A percentile compares a stretch with the other conserved stretches of the same genome.
Conservation (phyloP, 805 yeast species). For the Hemisphaericaspora nanyangensis region DNA sequence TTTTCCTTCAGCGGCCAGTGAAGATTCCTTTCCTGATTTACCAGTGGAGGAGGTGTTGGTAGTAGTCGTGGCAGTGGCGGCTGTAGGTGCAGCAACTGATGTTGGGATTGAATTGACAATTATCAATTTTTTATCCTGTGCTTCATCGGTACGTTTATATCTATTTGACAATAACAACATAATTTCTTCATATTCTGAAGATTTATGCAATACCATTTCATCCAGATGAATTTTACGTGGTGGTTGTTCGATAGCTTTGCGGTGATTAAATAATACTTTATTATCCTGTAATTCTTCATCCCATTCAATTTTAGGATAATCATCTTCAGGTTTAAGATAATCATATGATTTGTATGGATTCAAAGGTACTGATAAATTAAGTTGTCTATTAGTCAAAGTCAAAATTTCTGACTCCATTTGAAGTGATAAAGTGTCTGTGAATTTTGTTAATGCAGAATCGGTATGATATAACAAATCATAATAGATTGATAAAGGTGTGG, state of each 20-base stretch:
- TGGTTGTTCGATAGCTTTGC: conserved; percentile 27
- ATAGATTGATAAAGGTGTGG: conserved; percentile 76
- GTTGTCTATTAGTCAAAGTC: conserved; percentile 70
- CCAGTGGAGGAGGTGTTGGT: conserved; percentile 14
- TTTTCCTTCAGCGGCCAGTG: conserved; percentile 28
- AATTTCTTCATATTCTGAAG: conserved; percentile 80
- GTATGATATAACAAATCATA: conserved; percentile 84
- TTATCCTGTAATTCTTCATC: conserved; percentile 31
- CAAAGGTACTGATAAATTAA: conserved; percentile 69
- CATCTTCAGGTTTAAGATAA: conserved; percentile 45
- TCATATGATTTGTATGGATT: conserved; percentile 58
- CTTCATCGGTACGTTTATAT: conserved; percentile 35
- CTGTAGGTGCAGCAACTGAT: conserved; percentile 10
- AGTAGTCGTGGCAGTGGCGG: conserved; percentile 13
- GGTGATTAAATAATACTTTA: conserved; percentile 26
- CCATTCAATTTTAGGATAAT: conserved; percentile 45
- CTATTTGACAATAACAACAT: conserved; percentile 54
- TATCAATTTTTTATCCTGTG: conserved; percentile 35
- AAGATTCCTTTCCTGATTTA: conserved; percentile 20
- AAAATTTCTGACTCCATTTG: conserved; percentile 87
- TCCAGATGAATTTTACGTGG: conserved; percentile 40
- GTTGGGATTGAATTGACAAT: conserved; percentile 27
- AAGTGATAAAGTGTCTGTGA: conserved; percentile 74
- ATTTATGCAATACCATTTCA: conserved; percentile 54
- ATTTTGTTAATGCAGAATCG: conserved; percentile 67